Percentiles rank a stretch among this genome's conserved stretches.
Evolutionary conservation across 306 rosid species (phyloP).

Genomic region (Lathyrus aphaca): DNA sequence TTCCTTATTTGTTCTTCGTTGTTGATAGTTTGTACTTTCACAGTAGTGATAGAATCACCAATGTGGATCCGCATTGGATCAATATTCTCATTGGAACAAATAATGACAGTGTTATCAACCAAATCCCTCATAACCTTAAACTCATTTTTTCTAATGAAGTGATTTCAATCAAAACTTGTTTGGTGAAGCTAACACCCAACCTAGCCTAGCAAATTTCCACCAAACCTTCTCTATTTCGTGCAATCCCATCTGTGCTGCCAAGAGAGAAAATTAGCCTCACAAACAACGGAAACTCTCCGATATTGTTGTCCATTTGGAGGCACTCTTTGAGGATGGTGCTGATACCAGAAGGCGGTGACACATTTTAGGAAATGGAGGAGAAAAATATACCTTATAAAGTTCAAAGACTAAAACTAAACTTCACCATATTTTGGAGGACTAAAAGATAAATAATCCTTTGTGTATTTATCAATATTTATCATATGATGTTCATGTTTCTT

Average conservation of each 20-base stretch:
- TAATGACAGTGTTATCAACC: constrained; percentile 86
- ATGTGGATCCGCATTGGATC: constrained; percentile 95
- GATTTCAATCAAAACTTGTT: constrained; percentile 82
- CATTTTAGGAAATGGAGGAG: not conserved
- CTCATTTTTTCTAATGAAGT: constrained; percentile 90
- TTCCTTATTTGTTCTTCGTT: not conserved
- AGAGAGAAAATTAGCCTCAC: constrained; percentile 70
- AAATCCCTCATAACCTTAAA: constrained; percentile 93
- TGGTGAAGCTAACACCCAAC: constrained; percentile 73
- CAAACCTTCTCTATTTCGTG: constrained; percentile 69
- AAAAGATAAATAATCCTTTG: constrained; percentile 1
- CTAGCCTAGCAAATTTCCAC: constrained; percentile 79
- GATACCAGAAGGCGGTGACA: constrained; percentile 75
- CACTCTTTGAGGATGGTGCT: constrained; percentile 67
- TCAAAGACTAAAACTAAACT: not conserved
- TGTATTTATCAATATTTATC: constrained; percentile 16
- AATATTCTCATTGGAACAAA: constrained; percentile 88
- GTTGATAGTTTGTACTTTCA: constrained; percentile 67
- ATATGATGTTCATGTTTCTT: constrained; percentile 23
- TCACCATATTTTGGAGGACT: not conserved
- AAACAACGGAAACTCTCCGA: constrained; percentile 65
- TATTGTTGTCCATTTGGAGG: constrained; percentile 47
- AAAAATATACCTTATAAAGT: not conserved
- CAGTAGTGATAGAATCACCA: constrained; percentile 89
- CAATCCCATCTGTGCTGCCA: constrained; percentile 87